Conservation (phyloP, 176 grass and related monocot species). For the Aegilops tauschii region DNA sequence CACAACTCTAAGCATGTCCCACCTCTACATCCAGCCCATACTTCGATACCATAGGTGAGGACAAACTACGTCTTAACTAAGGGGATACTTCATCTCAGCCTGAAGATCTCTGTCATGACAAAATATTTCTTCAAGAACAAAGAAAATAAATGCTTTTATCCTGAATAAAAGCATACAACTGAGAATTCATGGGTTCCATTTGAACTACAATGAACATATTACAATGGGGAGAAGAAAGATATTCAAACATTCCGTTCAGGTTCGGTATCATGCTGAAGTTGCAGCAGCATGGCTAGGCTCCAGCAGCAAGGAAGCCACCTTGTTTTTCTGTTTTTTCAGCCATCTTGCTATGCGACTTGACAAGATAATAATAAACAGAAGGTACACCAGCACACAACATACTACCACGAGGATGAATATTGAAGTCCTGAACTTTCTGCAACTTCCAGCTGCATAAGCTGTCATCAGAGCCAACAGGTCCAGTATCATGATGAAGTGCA, state of each 20-base stretch:
- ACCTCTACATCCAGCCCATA: neutral
- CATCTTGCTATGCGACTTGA: neutral
- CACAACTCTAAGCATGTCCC: neutral
- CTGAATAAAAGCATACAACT: neutral
- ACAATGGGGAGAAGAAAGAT: neutral
- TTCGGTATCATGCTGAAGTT: neutral
- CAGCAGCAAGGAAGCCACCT: neutral
- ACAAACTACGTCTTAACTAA: neutral
- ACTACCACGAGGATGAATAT: conserved; percentile 41
- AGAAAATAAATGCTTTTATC: neutral
- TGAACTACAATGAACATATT: neutral
- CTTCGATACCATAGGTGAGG: neutral
- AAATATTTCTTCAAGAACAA: neutral
- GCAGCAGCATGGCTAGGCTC: neutral
- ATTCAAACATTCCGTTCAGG: neutral
- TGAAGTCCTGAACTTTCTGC: conserved; percentile 37
- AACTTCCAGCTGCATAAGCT: conserved; percentile 52
- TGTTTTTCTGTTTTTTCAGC: neutral
- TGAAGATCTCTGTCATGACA: neutral
- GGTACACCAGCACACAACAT: conserved; percentile 23
- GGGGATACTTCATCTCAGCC: neutral
- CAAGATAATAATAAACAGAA: conserved; percentile 15
- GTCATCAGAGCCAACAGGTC: conserved; percentile 45
- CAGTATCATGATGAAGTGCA: conserved; percentile 41
- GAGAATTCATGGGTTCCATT: neutral